phyloP scores from a whole-genome alignment of 1,284 basidiomycete genomes.

The Malassezia arunalokei region DNA sequence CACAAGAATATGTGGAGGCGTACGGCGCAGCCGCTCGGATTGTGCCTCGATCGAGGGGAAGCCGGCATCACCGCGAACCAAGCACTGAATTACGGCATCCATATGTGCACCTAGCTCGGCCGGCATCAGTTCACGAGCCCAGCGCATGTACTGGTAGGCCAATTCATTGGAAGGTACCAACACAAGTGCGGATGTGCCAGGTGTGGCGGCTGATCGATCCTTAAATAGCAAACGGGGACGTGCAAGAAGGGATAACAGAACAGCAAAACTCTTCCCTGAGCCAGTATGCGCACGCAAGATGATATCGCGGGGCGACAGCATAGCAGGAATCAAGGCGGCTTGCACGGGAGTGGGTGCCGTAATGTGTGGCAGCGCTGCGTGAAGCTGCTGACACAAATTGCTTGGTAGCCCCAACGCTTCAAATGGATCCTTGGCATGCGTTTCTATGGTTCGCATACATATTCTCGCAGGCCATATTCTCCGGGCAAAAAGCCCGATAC shows the following conservation, averaged over 20 bases:
- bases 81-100: slow-evolving; percentile 30
- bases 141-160: slow-evolving; percentile 34
- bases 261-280: slow-evolving; percentile 39
- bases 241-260: slow-evolving; percentile 36
- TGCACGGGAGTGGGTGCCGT: slow-evolving; percentile 34
- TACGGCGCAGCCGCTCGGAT: slow-evolving; percentile 19
- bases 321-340: slow-evolving; percentile 26
- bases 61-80: slow-evolving; percentile 22
- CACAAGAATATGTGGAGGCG: slow-evolving; percentile 37
- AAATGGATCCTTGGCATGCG: neutral
- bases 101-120: slow-evolving; percentile 16
- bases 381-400: slow-evolving; percentile 26
- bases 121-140: slow-evolving; percentile 32
- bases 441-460: neutral
- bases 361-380: slow-evolving; percentile 25
- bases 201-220: neutral
- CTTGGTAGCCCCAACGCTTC: slow-evolving; percentile 19
- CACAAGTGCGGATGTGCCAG: slow-evolving; percentile 31
- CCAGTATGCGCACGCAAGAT: slow-evolving; percentile 41
- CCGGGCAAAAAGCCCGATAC: slow-evolving; percentile 11
- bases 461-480: too few relatives aligned
- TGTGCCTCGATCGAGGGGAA: slow-evolving; percentile 18
- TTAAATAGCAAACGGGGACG: slow-evolving; percentile 38
- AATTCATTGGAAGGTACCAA: slow-evolving; percentile 42
- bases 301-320: slow-evolving; percentile 30